Base-by-base conservation (phyloP, 2,329 filamentous ascomycete genomes). In the Ilyonectria destructans region DNA sequence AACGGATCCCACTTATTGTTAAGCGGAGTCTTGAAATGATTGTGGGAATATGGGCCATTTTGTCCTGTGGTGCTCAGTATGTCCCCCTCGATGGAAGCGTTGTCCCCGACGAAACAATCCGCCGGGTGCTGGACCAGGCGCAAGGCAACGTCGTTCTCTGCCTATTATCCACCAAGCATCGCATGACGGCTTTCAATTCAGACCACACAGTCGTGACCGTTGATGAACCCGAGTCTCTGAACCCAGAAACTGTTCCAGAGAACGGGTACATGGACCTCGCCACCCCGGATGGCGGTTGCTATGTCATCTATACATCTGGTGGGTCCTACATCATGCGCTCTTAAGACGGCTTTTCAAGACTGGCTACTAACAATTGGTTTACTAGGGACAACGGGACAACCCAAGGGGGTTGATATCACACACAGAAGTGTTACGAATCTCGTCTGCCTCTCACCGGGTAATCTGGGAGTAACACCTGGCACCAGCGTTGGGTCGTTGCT, bases 61-160 rank as follows among this genome's bases (percentile, higher is more conserved):
- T 90, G 37, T 87, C 87, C 63, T 85, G 85, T 55, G 88, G 88
- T 21, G 88, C 85, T 15, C 88, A 90, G 70, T 90, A 90, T 73
- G 83, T 90, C 6, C 88, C 88, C 3, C 81, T 90, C 2, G 89
- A 91, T 68, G 88, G 88, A 40, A 85, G 85, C 6, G 82, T 88
- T 35, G 84, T 86, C 10, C 81, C 86, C 0, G 84, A 86, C 57
- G 79, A 81, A 19, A 84, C 84, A 3, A 80, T 90, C 29, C 77
- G 79, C 26, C 84, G 86, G 63, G 87, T 89, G 29, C 79, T 89
- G 54, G 75, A 80, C 29, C 82, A 89, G 70, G 84, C 85, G 2
- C 77, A 78, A 13, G 80, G 83, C 7, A 74, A 77, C 5, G 79
- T 86, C 31, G 80, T 87, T 17, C 76, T 89, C 6, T 89, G 86